Conservation (phyloP, 768 basidiomycete genomes). For the Termitomyces sp. region DNA sequence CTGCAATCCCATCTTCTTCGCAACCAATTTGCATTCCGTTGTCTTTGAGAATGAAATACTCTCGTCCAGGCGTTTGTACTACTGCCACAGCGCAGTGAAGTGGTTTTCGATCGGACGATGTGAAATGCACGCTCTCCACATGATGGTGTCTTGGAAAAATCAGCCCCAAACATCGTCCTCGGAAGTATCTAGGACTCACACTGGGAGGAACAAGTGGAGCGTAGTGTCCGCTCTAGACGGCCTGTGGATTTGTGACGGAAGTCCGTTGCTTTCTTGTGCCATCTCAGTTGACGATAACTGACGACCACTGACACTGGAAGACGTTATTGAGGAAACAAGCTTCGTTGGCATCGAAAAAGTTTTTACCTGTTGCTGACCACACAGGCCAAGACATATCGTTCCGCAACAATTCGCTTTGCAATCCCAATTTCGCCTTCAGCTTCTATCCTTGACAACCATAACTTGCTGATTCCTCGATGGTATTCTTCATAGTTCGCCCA, state of each 20-base stretch:
- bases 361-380: conserved; percentile 68
- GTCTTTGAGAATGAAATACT: conserved; percentile 67
- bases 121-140: conserved; percentile 73
- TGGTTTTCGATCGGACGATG: conserved; percentile 31
- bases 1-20: conserved; percentile 69
- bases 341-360: neutral
- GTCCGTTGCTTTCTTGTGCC: conserved; percentile 66
- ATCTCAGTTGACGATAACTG: conserved; percentile 70
- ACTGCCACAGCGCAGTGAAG: conserved; percentile 65
- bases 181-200: conserved; percentile 36
- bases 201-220: conserved; percentile 62
- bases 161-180: neutral
- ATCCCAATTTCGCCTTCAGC: conserved; percentile 38
- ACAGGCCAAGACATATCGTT: conserved; percentile 64
- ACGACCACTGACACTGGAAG: conserved; percentile 57
- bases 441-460: conserved; percentile 51
- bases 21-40: conserved; percentile 76
- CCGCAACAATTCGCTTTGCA: conserved; percentile 47
- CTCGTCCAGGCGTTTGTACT: conserved; percentile 66
- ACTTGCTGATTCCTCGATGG: conserved; percentile 58
- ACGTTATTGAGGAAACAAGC: neutral
- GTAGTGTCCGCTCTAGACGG: conserved; percentile 18
- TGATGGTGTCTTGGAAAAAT: conserved; percentile 58
- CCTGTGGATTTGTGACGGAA: conserved; percentile 19
- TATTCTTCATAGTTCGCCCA: conserved; percentile 78